These are phyloP conservation scores for Cucurbitaria berberidis DNA, from an alignment of 2,329 filamentous ascomycete genomes.

Conservation along the genomic window DNA sequence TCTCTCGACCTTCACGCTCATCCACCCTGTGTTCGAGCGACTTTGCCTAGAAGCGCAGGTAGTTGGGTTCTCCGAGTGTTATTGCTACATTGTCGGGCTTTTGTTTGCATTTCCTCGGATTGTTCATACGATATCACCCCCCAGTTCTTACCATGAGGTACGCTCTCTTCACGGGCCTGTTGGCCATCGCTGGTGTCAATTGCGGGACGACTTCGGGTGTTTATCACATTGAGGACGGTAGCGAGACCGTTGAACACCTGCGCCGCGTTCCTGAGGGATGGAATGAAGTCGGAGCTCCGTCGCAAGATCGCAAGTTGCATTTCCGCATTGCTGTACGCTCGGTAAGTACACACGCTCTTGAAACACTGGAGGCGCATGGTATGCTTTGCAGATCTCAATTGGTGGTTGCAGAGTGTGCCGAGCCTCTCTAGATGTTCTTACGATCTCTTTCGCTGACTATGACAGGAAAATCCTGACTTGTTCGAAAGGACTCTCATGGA, in stretches of 20 bases:
- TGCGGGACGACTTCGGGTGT: constrained; percentile 22
- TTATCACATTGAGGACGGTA: constrained; percentile 31
- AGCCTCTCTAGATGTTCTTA: not conserved
- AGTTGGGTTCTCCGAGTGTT: not conserved
- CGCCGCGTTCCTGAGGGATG: constrained; percentile 45
- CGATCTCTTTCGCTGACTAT: not conserved
- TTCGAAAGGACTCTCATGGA: constrained; percentile 67
- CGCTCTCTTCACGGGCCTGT: constrained; percentile 39
- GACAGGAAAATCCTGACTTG: constrained; percentile 55
- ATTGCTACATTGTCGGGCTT: not conserved
- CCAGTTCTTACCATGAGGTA: constrained; percentile 33
- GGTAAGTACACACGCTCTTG: constrained; percentile 30
- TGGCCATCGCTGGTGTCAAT: constrained; percentile 40
- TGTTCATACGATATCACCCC: constrained; percentile 1
- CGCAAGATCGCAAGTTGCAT: constrained; percentile 39
- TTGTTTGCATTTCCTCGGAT: not conserved
- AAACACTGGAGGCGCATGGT: not conserved
- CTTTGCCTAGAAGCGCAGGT: not conserved
- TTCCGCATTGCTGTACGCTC: constrained; percentile 50
- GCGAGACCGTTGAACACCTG: constrained; percentile 42
- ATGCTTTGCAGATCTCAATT: not conserved
- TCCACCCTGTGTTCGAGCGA: not conserved
- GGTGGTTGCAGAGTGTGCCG: not conserved
- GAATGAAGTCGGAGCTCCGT: constrained; percentile 42
- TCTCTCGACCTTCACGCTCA: constrained; percentile 2